These are phyloP conservation scores for Tolypocladium sp. DNA, from an alignment of 2,329 filamentous ascomycete species.

Conservation along the genomic window DNA sequence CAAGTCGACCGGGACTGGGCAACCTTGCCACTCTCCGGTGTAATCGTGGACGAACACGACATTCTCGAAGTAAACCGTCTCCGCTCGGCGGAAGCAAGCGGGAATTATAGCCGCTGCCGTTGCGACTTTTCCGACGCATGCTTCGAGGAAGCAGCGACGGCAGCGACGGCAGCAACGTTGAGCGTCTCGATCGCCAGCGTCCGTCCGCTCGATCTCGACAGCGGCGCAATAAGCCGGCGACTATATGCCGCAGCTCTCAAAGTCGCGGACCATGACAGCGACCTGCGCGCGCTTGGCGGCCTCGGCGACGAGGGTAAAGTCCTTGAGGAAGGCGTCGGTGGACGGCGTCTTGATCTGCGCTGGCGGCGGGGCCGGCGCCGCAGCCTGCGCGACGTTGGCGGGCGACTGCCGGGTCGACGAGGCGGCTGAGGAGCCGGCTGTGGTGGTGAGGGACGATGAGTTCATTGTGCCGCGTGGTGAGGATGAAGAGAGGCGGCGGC, in stretches of 20 bases:
- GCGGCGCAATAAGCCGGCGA: not conserved
- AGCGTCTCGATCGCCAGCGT: not conserved
- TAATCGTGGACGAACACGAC: not conserved
- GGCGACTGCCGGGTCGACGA: conserved; percentile 21
- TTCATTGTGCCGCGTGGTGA: conserved; percentile 15
- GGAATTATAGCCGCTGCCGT: not conserved
- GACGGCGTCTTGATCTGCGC: conserved; percentile 25
- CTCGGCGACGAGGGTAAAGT: conserved; percentile 82
- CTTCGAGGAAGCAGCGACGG: not conserved
- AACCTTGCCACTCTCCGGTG: not conserved
- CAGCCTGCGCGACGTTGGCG: conserved; percentile 13
- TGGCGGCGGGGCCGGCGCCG: conserved; percentile 14
- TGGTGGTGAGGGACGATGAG: conserved; percentile 11
- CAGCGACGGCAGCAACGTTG: not conserved
- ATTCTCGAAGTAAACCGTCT: not conserved
- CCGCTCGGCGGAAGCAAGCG: not conserved
- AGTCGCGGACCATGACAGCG: conserved; percentile 77
- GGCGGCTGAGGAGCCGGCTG: conserved; percentile 1
- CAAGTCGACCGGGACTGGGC: not conserved
- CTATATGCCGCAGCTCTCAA: conserved; percentile 61
- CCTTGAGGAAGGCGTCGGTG: conserved; percentile 58
- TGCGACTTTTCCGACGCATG: not conserved
- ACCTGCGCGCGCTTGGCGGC: conserved; percentile 90
- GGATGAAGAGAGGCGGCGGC: not conserved
- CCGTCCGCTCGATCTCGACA: not conserved